These are phyloP conservation scores for Dissoconium aciculare DNA, from an alignment of 2,329 filamentous ascomycete species.

Conservation along the genomic window DNA sequence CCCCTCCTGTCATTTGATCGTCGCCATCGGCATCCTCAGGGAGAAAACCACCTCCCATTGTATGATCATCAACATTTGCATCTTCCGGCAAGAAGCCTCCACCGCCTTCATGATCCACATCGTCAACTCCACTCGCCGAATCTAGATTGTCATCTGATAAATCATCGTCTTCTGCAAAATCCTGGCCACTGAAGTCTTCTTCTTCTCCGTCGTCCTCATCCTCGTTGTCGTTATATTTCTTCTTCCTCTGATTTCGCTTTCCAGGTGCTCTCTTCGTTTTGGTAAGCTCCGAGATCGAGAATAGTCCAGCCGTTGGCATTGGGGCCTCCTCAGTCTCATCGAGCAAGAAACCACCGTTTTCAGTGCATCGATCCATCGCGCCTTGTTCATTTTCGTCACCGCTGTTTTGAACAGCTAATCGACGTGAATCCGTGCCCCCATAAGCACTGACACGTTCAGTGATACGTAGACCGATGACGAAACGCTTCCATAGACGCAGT, in stretches of 20 bases:
- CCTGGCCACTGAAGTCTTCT: slow-evolving; percentile 17
- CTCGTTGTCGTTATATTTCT: slow-evolving; percentile 8
- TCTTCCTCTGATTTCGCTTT: too few species aligned
- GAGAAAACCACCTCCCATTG: slow-evolving; percentile 20
- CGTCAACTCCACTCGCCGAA: too few species aligned
- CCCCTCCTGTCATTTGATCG: too few species aligned
- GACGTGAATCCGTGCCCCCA: slow-evolving; percentile 10
- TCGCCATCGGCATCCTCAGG: slow-evolving; percentile 16
- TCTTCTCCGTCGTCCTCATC: slow-evolving; percentile 22
- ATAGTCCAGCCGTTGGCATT: slow-evolving; percentile 14
- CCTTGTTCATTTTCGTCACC: slow-evolving; percentile 1
- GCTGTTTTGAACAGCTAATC: slow-evolving; percentile 5
- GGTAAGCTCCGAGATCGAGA: slow-evolving; percentile 10
- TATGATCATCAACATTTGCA: slow-evolving; percentile 10
- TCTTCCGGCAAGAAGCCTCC: slow-evolving; percentile 11
- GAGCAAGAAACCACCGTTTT: slow-evolving; percentile 10
- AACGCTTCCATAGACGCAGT: slow-evolving; percentile 44
- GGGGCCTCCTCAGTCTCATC: slow-evolving; percentile 7
- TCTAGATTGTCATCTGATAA: too few species aligned
- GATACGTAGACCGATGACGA: slow-evolving; percentile 50
- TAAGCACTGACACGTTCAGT: slow-evolving; percentile 55
- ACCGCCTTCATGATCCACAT: slow-evolving; percentile 17
- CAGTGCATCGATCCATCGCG: slow-evolving; percentile 4
- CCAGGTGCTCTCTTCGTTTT: slow-evolving; percentile 2
- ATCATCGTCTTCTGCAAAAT: slow-evolving; percentile 24